A percentile compares a stretch with the other conserved stretches of the same genome.
phyloP scores from a whole-genome alignment of 2,329 filamentous ascomycete species.

The Hypoxylon rubiginosum region DNA sequence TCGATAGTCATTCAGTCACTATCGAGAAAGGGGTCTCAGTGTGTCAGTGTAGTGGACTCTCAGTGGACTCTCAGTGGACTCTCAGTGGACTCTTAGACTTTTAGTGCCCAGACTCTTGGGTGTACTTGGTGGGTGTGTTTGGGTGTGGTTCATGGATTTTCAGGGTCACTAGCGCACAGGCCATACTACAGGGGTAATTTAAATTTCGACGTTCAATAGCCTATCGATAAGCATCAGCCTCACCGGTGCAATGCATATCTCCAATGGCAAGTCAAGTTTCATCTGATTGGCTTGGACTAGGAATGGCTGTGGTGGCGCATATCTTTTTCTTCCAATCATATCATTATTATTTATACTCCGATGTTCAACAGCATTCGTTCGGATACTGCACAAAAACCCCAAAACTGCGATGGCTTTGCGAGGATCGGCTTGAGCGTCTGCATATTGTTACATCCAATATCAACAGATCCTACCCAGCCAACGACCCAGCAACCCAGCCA shows the following conservation, averaged over 20 bases:
- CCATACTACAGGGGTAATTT: conserved; percentile 6
- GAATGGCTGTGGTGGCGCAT: not conserved
- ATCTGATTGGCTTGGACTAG: not conserved
- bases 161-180: conserved; percentile 11
- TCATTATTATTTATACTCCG: conserved; percentile 7
- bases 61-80: not conserved
- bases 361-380: conserved; percentile 9
- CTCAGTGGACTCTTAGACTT: no score
- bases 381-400: conserved; percentile 19
- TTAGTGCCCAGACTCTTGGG: not conserved
- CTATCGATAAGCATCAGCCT: conserved; percentile 37
- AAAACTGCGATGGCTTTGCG: not conserved
- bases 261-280: not conserved
- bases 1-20: conserved; percentile 29
- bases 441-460: not conserved
- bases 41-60: not conserved
- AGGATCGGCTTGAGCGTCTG: not conserved
- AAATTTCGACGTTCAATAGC: conserved; percentile 3
- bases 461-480: conserved; percentile 1
- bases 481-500: no score
- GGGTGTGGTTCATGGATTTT: not conserved
- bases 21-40: not conserved
- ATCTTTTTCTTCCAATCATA: conserved; percentile 21
- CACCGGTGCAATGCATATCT: conserved; percentile 23
- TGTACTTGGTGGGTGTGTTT: not conserved